Percentiles rank a stretch among this genome's conserved stretches.
Evolutionary conservation across 2,329 filamentous ascomycete species (phyloP).

Genomic region (Clarireedia monteithiana): DNA sequence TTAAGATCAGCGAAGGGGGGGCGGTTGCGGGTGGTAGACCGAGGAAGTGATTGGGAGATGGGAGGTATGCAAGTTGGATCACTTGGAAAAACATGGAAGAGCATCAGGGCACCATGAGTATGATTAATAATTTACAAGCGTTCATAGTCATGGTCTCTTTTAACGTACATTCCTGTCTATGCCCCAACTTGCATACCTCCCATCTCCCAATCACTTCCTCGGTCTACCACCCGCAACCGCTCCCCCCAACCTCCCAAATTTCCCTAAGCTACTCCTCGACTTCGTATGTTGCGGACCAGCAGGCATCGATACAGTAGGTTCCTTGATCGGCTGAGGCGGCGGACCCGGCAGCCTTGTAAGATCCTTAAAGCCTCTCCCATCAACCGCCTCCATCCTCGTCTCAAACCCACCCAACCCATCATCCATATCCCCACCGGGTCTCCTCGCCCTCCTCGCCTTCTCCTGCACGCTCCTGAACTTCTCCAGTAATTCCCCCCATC

Average conservation of each 20-base stretch:
- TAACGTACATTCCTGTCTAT: too few species aligned
- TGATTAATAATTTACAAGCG: neutral
- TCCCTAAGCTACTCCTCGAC: slow-evolving; percentile 54
- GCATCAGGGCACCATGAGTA: too few species aligned
- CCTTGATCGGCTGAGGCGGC: slow-evolving; percentile 44
- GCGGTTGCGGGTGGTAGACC: too few species aligned
- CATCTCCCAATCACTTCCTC: slow-evolving; percentile 38
- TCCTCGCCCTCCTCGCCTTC: slow-evolving; percentile 64
- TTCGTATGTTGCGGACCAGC: slow-evolving; percentile 41
- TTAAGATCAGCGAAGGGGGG: slow-evolving; percentile 32
- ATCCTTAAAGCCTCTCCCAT: slow-evolving; percentile 32
- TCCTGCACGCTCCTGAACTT: slow-evolving; percentile 93
- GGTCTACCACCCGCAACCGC: slow-evolving; percentile 48
- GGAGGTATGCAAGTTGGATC: too few species aligned
- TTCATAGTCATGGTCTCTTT: neutral
- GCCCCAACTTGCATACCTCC: too few species aligned
- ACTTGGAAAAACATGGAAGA: too few species aligned
- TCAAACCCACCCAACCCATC: slow-evolving; percentile 44
- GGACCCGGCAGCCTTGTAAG: slow-evolving; percentile 29
- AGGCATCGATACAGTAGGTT: slow-evolving; percentile 33
- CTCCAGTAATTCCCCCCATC: slow-evolving; percentile 87
- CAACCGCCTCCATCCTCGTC: slow-evolving; percentile 26
- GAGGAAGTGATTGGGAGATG: too few species aligned
- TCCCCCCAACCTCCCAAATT: slow-evolving; percentile 64
- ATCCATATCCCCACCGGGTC: slow-evolving; percentile 39